Evolutionary conservation across 108 stramenopile species (phyloP), one percentile per base, ranked within the genome.

Genomic region (Asterionellopsis glacialis): DNA sequence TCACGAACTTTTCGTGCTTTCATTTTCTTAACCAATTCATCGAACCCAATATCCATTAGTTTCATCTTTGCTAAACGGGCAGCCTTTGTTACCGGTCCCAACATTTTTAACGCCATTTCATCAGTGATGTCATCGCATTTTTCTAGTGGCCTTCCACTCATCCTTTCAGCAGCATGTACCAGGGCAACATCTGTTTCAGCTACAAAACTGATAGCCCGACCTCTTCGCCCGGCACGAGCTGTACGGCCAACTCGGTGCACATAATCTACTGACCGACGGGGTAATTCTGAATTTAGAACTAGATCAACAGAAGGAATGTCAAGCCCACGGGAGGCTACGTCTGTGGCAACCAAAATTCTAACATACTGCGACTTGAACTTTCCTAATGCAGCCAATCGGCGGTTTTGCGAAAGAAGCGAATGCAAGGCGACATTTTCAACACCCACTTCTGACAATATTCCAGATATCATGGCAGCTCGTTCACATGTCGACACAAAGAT

Each of bases 241-340:
- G 99, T 99, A 19, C 99, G 70, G 14, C 99, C 99, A 16, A 98
- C 96, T 24, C 99, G 71, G 63, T 98, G 96, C 13, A 98, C 84
- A 73, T 99, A 98, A 66, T 96, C 95, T 27, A 95, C 91, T 1
- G 93, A 85, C 63, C 83, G 87, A 41, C 88, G 64, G 0, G 99
- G 99, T 0, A 99, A 75, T 64, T 99, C 99, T 25, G 88, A 81
- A 67, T 99, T 98, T 41, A 99, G 45, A 16, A 99, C 99, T 40
- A 97, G 68, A 63, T 97, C 98, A 0, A 99, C 97, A 48, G 83
- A 72, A 1, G 99, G 99, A 25, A 99, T 94, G 69, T 99, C 99
- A 23, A 99, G 67, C 9, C 99, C 99, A 9, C 99, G 74, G 21
- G 78, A 75, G 4, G 99, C 99, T 23, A 99, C 96, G 60, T 99